Percentiles rank a stretch among this genome's conserved stretches.
Evolutionary conservation across 352 stramenopile genomes (phyloP).

Genomic region (Phytophthora palmivora): DNA sequence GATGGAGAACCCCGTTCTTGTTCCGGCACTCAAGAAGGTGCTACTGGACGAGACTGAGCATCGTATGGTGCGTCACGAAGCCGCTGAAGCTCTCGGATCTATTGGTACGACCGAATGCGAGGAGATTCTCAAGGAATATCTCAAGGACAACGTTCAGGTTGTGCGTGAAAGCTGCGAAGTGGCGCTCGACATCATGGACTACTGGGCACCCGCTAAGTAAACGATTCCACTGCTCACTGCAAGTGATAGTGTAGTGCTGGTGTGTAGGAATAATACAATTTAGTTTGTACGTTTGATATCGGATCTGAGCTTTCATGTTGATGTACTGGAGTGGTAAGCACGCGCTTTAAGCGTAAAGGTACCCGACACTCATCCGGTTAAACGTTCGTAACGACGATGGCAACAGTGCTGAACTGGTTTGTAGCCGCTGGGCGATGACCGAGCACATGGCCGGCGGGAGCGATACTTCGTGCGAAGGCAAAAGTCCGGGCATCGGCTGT

Average conservation of each 20-base stretch:
- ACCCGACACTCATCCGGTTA: constrained; percentile 65
- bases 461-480: constrained; percentile 41
- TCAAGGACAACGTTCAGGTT: constrained; percentile 83
- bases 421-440: constrained; percentile 46
- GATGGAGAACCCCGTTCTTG: constrained; percentile 89
- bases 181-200: constrained; percentile 97
- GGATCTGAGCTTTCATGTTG: neutral
- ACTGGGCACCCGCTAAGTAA: constrained; percentile 87
- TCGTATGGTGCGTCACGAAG: constrained; percentile 98
- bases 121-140: constrained; percentile 82
- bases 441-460: constrained; percentile 41
- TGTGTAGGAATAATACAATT: constrained; percentile 41
- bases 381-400: constrained; percentile 59
- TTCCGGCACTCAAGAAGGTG: constrained; percentile 90
- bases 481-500: constrained; percentile 20
- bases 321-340: neutral
- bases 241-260: constrained; percentile 10
- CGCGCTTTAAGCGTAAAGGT: constrained; percentile 53
- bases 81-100: constrained; percentile 96
- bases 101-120: constrained; percentile 95
- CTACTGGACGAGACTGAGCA: constrained; percentile 93
- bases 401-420: constrained; percentile 54
- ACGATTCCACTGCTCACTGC: neutral
- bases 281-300: constrained; percentile 12
- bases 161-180: constrained; percentile 97